Evolutionary conservation across 768 basidiomycete genomes (phyloP).

Genomic region (Tephrocybe sp.): DNA sequence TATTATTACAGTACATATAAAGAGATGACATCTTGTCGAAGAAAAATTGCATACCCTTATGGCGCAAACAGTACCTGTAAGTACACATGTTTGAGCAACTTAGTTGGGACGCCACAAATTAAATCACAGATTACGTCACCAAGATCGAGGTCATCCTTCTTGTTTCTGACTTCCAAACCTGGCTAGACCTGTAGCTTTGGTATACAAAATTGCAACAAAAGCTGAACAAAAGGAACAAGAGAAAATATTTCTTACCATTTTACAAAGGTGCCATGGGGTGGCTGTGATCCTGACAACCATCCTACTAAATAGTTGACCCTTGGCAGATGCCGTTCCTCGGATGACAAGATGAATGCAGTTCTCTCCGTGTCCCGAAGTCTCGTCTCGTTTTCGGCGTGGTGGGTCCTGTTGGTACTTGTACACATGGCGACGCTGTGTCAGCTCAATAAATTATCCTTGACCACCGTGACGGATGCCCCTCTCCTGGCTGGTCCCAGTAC

Average conservation of each 20-base stretch:
- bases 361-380: constrained; percentile 2
- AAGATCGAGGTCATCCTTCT: no score
- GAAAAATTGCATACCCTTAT: no score
- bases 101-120: no score
- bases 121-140: no score
- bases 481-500: not conserved
- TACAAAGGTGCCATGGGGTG: constrained; percentile 1
- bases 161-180: no score
- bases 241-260: not conserved
- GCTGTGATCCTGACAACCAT: constrained; percentile 2
- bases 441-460: constrained; percentile 5
- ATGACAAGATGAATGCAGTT: constrained; percentile 15
- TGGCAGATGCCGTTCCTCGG: not conserved
- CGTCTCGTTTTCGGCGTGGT: constrained; percentile 1
- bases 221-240: not conserved
- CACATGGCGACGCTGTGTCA: constrained; percentile 9
- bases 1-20: no score
- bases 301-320: not conserved
- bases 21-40: no score
- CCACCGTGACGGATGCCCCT: not conserved
- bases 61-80: no score
- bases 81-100: no score
- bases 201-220: not conserved
- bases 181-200: no score
- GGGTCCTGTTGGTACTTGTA: not conserved